Base-by-base conservation (phyloP, 495 filamentous ascomycete species). In the Podospora anserina region DNA sequence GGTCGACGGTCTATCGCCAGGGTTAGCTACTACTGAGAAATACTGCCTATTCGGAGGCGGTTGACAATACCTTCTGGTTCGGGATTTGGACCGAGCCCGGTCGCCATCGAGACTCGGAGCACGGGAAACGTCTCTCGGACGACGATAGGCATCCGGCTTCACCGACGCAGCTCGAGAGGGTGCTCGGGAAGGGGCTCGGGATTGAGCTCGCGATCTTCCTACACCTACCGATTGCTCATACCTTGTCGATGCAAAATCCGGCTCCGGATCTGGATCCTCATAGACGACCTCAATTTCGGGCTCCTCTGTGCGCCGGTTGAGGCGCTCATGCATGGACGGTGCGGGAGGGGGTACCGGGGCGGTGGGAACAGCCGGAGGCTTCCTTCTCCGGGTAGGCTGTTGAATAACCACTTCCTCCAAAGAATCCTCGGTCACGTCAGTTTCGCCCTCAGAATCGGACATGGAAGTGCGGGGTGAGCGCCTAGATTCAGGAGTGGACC, bases 361-460 rank as follows among this genome's bases (percentile, higher is more conserved):
- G n/a, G 63, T 20, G 6, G 68, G 70, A 39, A 66, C 70, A 28
- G 63, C 34, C 18, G 63, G 66, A 2, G 70, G 71, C 18, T 39
- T 56, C 9, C 60, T 63, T 56, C 75, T 74, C 30, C 57, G 58
- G 15, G 61, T 20, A 23, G 66, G 71, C 56, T 61, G 58, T 15
- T 62, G 64, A 39, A 69, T 69, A 44, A 69, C 68, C 59, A 72
- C 74, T 28, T 79, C 77, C 16, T 81, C 80, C 23, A 75, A 71
- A 18, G 77, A 79, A 59, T 76, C 79, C 23, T 69, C 66, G 26
- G 81, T 77, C 19, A 75, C 76, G 19, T 77, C 77, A 27, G 76
- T 77, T 32, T 82, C 80, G 68, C 74, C 66, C 34, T 82, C 80
- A 6, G 79, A 76, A 49, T 80, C 78, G 62, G 73, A 76, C n/a